Evolutionary conservation across 805 yeast species (phyloP), one percentile per base, ranked within the genome.

Genomic region (Wickerhamiella cacticola): DNA sequence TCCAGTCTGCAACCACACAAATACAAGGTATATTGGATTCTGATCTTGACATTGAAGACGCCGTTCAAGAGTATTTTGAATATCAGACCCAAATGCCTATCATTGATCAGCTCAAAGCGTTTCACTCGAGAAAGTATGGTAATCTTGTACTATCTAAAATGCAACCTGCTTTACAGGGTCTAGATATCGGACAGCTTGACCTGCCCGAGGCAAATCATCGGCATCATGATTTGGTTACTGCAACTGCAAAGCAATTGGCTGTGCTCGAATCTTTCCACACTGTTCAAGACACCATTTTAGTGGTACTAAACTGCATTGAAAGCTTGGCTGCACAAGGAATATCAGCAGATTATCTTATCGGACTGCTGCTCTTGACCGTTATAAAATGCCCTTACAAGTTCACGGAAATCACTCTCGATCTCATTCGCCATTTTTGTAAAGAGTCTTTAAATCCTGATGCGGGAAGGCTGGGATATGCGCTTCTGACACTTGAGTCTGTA

Each of bases 401-500:
- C n/a, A 70, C 29, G 9, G 50, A 42, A 19, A 31, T 36, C 15
- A 25, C 36, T 1, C 29, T 36, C 3, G 15, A 16, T 4, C 26
- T 41, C 10, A 39, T 48, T 10, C 50, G 50, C 9, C 41, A 35
- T 16, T 43, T 48, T 28, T 35, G 40, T 28, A 31, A 28, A 23
- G 43, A 45, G 2, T 62, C 63, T 31, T 65, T 63, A n/a, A 69
- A 69, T 34, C 57, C 68, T 6, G 75, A 70, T 36, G 59, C 68
- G 3, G 95, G 95, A 0, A 68, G 75, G 21, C 61, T 74, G 25
- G 94, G 84, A 9, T 89, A 89, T 60, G 79, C 87, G 1, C 54
- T 86, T 12, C 80, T 95, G 40, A 85, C 95, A 5, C 68, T 87
- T 39, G 95, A 87, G 56, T 95, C 87, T 0, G 94, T 84, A 0